phyloP scores from a whole-genome alignment of 2,329 filamentous ascomycete species.

The Aspergillus uvarum region DNA sequence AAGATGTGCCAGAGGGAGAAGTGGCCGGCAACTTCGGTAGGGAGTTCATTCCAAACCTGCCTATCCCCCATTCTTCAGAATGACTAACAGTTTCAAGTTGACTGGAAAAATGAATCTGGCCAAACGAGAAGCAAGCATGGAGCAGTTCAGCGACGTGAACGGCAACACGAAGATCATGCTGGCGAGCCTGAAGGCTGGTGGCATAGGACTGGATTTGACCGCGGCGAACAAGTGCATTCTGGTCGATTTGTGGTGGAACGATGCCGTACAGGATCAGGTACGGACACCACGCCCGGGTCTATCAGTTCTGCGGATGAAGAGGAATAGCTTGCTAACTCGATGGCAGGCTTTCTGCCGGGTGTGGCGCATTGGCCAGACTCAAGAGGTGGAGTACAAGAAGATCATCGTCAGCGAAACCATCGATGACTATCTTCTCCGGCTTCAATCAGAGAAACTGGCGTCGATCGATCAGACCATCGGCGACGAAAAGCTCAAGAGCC shows the following conservation, averaged over 20 bases:
- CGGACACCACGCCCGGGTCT: neutral
- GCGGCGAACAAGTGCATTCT: slow-evolving; percentile 60
- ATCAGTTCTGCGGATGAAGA: neutral
- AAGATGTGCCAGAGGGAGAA: slow-evolving; percentile 51
- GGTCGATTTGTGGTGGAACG: slow-evolving; percentile 63
- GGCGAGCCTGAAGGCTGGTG: slow-evolving; percentile 58
- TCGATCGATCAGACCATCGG: slow-evolving; percentile 28
- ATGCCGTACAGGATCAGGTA: slow-evolving; percentile 60
- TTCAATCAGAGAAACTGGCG: slow-evolving; percentile 57
- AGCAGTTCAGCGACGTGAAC: slow-evolving; percentile 45
- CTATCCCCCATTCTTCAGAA: no score
- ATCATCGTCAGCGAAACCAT: slow-evolving; percentile 58
- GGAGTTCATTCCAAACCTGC: neutral
- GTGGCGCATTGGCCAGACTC: slow-evolving; percentile 63
- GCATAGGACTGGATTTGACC: slow-evolving; percentile 59
- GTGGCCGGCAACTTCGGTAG: slow-evolving; percentile 42
- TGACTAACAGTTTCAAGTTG: slow-evolving; percentile 31
- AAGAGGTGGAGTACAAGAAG: slow-evolving; percentile 59
- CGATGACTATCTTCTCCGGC: slow-evolving; percentile 55
- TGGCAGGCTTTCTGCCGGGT: slow-evolving; percentile 56
- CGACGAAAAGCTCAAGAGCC: slow-evolving; percentile 16
- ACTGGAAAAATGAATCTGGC: slow-evolving; percentile 50
- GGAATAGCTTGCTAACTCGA: neutral
- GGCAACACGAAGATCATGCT: slow-evolving; percentile 50
- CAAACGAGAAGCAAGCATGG: slow-evolving; percentile 48